These are phyloP conservation scores for Melaleuca alternifolia DNA, from an alignment of 345 rosid genomes.

Conservation along the genomic window DNA sequence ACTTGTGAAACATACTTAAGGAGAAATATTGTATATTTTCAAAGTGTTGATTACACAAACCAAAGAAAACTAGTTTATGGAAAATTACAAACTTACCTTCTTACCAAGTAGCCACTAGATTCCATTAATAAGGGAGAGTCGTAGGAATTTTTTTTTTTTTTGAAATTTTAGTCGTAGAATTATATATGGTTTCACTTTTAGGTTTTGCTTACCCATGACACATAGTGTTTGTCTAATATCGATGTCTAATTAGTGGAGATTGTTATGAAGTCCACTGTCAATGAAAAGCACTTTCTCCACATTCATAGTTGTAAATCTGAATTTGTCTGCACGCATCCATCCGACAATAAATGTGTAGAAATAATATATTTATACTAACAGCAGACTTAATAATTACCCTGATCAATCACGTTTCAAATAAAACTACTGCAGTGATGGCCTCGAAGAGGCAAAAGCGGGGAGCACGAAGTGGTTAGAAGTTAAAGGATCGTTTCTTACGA, in stretches of 20 bases:
- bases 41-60: no score
- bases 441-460: background rate
- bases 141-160: background rate
- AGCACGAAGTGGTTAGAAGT: background rate
- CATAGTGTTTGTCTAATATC: background rate
- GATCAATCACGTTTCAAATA: background rate
- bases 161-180: background rate
- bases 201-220: accelerated
- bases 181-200: background rate
- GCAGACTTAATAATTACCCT: background rate
- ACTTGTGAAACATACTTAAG: no score
- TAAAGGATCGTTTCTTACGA: background rate
- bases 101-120: background rate
- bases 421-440: background rate
- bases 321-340: background rate
- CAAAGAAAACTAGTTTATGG: background rate
- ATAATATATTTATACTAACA: background rate
- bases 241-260: background rate
- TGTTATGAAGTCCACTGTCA: background rate
- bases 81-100: background rate
- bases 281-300: background rate
- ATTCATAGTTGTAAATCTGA: background rate
- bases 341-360: accelerated
- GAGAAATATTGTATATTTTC: no score
- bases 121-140: accelerated